Evolutionary conservation across 2,329 filamentous ascomycete species (phyloP).

Genomic region (Ophiosphaerella herpotricha): DNA sequence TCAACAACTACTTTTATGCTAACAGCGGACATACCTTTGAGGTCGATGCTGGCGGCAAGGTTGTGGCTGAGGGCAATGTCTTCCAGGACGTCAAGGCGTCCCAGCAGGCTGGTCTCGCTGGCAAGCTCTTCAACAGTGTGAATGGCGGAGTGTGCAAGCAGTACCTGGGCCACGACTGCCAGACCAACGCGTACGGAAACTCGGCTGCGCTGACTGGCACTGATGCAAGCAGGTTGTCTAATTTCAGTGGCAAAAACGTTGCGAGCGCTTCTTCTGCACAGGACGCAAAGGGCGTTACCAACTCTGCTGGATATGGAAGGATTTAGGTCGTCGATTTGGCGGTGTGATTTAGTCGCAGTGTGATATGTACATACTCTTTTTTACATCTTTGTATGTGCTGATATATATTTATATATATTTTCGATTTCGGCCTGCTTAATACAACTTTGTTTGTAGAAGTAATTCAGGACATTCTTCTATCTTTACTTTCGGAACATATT

Average conservation of each 20-base stretch:
- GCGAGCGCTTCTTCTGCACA: constrained; percentile 47
- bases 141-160: constrained; percentile 47
- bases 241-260: constrained; percentile 60
- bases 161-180: constrained; percentile 56
- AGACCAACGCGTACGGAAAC: constrained; percentile 51
- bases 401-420: too few relatives aligned
- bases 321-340: constrained; percentile 16
- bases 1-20: constrained; percentile 66
- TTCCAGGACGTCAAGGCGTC: constrained; percentile 59
- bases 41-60: constrained; percentile 42
- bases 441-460: too few relatives aligned
- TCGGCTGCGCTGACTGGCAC: constrained; percentile 32
- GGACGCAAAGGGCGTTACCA: constrained; percentile 21
- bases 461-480: too few relatives aligned
- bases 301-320: constrained; percentile 30
- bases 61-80: constrained; percentile 62
- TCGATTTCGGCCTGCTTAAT: too few relatives aligned
- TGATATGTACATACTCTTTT: too few relatives aligned
- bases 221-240: constrained; percentile 56
- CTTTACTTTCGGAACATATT: too few relatives aligned
- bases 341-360: too few relatives aligned
- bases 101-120: constrained; percentile 49
- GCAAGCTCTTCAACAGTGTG: constrained; percentile 47
- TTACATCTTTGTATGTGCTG: too few relatives aligned
- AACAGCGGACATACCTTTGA: constrained; percentile 64